Conservation (phyloP, 1,284 basidiomycete species). For the Naganishia cerealis region DNA sequence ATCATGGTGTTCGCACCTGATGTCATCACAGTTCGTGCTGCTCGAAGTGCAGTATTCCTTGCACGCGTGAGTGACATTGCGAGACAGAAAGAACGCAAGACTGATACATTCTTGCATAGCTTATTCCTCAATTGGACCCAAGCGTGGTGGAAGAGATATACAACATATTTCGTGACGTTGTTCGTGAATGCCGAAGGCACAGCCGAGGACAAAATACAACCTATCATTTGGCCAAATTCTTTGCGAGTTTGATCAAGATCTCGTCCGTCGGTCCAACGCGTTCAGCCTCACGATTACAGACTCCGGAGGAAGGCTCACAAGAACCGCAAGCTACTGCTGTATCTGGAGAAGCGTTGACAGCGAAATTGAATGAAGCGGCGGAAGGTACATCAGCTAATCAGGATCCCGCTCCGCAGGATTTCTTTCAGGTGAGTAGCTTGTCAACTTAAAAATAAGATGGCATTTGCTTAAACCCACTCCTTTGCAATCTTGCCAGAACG, state of each 20-base stretch:
- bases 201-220: constrained; percentile 31
- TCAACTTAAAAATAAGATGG: neutral
- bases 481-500: constrained; percentile 4
- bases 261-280: constrained; percentile 32
- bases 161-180: constrained; percentile 31
- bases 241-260: constrained; percentile 30
- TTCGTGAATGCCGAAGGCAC: constrained; percentile 26
- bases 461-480: neutral
- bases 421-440: constrained; percentile 15
- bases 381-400: constrained; percentile 7
- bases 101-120: neutral
- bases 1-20: constrained; percentile 32
- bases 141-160: constrained; percentile 27
- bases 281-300: constrained; percentile 14
- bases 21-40: constrained; percentile 26
- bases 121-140: constrained; percentile 26
- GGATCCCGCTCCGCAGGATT: constrained; percentile 12
- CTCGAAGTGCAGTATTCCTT: constrained; percentile 27
- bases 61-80: constrained; percentile 21
- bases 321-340: constrained; percentile 9
- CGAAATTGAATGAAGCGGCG: constrained; percentile 22
- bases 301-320: constrained; percentile 18
- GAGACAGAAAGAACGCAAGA: neutral
- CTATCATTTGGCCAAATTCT: constrained; percentile 34
- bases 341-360: constrained; percentile 25